Conservation (phyloP, 495 filamentous ascomycete genomes). For the Friedmanniomyces simplex region DNA sequence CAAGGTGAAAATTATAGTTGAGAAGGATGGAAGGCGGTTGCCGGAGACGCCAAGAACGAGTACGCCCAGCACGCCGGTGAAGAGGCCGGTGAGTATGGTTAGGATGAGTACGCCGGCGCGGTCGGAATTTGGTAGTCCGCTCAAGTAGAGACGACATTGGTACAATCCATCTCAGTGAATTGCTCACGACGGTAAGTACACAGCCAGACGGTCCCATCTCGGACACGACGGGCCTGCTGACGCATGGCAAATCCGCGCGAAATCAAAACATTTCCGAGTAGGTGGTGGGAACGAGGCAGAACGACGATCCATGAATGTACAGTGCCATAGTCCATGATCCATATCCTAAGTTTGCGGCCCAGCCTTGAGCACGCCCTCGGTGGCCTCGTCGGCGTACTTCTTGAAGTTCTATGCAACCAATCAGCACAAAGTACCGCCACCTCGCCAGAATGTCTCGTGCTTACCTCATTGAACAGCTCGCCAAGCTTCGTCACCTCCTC, state of each 20-base stretch:
- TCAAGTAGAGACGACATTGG: conserved; percentile 7
- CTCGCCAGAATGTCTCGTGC: neutral
- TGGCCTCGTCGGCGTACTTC: conserved; percentile 84
- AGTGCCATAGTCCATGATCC: neutral
- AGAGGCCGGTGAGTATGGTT: conserved; percentile 5
- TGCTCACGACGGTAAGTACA: too few species aligned
- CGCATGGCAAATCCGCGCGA: neutral
- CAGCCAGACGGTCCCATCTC: too few species aligned
- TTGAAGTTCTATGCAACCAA: conserved; percentile 61
- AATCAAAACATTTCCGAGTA: neutral
- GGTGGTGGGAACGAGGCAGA: too few species aligned
- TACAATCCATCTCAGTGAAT: too few species aligned
- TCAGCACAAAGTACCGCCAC: neutral
- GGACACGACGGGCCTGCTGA: too few species aligned
- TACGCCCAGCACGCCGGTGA: conserved; percentile 15
- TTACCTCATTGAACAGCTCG: conserved; percentile 52
- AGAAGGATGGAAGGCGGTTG: conserved; percentile 13
- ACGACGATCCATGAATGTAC: too few species aligned
- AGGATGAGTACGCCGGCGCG: conserved; percentile 8
- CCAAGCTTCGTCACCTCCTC: conserved; percentile 83
- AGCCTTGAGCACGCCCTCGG: conserved; percentile 59
- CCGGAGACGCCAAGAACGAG: conserved; percentile 13
- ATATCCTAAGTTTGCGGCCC: neutral
- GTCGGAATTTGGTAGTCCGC: conserved; percentile 16
- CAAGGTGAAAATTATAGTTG: conserved; percentile 47